These are phyloP conservation scores for Geotrichum restrictum DNA, from an alignment of 1,139 yeast genomes.

Conservation along the genomic window DNA sequence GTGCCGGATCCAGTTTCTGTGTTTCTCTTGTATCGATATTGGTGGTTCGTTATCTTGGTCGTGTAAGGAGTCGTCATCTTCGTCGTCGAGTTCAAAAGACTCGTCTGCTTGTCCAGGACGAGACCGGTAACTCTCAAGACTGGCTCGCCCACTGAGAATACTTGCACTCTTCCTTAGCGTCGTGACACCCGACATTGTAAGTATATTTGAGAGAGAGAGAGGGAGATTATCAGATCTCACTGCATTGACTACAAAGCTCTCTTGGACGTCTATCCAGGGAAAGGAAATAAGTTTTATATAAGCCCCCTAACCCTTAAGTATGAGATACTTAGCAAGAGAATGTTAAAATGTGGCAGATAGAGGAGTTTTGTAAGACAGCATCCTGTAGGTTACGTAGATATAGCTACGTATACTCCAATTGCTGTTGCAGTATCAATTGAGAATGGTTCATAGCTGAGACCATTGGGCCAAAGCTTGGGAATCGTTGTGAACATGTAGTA, in stretches of 20 bases:
- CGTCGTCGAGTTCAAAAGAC: conserved; percentile 1
- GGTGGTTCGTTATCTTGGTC: neutral
- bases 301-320: too few relatives aligned
- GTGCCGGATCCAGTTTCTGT: conserved; percentile 12
- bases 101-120: neutral
- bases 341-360: too few relatives aligned
- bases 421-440: too few relatives aligned
- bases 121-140: neutral
- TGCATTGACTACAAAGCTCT: too few relatives aligned
- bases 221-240: too few relatives aligned
- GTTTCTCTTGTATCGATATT: conserved; percentile 7
- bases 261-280: neutral
- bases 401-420: too few relatives aligned
- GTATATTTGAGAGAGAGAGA: neutral
- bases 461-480: too few relatives aligned
- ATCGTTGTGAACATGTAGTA: too few relatives aligned
- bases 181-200: neutral
- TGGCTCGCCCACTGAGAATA: neutral
- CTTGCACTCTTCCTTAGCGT: conserved; percentile 2
- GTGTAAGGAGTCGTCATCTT: neutral
- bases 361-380: too few relatives aligned
- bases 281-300: neutral
- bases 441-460: too few relatives aligned
- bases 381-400: too few relatives aligned
- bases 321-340: too few relatives aligned